phyloP scores from a whole-genome alignment of 164 flowering plant genomes.

The Pachysandra terminalis region DNA sequence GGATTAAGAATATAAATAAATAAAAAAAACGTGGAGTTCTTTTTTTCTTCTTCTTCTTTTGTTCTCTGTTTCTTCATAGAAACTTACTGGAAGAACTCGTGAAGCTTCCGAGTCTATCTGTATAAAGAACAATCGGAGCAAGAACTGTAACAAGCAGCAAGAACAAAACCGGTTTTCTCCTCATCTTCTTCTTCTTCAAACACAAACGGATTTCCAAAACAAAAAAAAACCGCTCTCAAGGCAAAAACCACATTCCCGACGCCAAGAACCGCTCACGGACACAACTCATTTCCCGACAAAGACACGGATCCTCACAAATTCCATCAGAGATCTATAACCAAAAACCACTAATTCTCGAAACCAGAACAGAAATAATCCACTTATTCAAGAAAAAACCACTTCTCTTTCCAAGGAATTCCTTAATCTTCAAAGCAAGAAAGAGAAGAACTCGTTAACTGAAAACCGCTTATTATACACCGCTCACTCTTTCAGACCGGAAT shows the following conservation, averaged over 20 bases:
- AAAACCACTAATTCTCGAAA: conserved; percentile 2
- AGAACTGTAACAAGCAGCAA: conserved; percentile 66
- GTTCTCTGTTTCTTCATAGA: background rate
- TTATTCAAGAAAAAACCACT: no score
- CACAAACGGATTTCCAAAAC: conserved; percentile 10
- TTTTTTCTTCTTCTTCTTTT: background rate
- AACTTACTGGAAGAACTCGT: conserved; percentile 35
- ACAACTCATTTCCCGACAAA: background rate
- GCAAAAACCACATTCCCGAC: background rate
- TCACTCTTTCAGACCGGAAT: conserved; percentile 5
- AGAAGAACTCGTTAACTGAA: background rate
- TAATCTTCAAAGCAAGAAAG: background rate
- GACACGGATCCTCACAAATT: conserved; percentile 6
- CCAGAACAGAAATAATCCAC: background rate
- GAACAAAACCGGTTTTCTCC: conserved; percentile 52
- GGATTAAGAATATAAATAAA: no score
- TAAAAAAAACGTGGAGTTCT: background rate
- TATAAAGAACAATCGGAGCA: conserved; percentile 77
- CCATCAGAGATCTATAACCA: background rate
- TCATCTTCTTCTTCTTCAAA: conserved; percentile 25
- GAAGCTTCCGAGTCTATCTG: conserved; percentile 55
- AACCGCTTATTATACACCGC: no score
- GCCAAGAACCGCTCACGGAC: background rate
- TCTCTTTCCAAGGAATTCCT: background rate
- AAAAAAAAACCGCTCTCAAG: background rate